Evolutionary conservation across 2,329 filamentous ascomycete species (phyloP).

Genomic region (Coleophoma eucalyptorum): DNA sequence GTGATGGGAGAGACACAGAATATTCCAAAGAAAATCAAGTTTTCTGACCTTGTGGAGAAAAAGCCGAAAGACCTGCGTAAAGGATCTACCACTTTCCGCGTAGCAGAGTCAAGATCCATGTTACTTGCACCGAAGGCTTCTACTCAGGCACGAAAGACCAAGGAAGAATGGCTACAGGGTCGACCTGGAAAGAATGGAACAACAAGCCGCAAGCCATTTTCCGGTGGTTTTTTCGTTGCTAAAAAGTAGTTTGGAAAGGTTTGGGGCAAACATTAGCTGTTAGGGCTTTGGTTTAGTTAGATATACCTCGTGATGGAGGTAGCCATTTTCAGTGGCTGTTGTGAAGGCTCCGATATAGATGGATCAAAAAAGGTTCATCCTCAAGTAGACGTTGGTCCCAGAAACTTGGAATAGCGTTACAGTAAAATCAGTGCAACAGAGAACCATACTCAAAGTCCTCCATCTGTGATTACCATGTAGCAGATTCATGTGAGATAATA

Average conservation of each 20-base stretch:
- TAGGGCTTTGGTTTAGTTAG: no score
- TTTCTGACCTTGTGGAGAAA: conserved; percentile 19
- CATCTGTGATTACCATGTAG: no score
- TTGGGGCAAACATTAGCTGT: no score
- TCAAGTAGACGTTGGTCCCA: no score
- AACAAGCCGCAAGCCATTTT: conserved; percentile 16
- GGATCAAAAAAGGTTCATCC: no score
- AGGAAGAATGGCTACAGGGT: conserved; percentile 25
- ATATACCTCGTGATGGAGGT: no score
- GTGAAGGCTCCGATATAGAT: no score
- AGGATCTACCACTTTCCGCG: conserved; percentile 25
- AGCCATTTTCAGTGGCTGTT: no score
- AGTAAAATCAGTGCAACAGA: no score
- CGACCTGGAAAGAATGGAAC: conserved; percentile 11
- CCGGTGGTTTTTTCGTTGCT: conserved; percentile 17
- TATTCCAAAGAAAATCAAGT: conserved; percentile 22
- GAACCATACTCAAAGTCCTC: no score
- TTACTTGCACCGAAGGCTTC: conserved; percentile 23
- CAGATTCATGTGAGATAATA: no score
- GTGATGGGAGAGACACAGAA: not conserved
- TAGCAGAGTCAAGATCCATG: conserved; percentile 13
- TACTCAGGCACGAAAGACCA: conserved; percentile 15
- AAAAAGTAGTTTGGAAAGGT: conserved; percentile 9
- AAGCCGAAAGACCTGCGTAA: conserved; percentile 20
- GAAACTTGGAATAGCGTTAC: no score